These are phyloP conservation scores for Mycena galopus DNA, from an alignment of 768 basidiomycete species.

Conservation along the genomic window DNA sequence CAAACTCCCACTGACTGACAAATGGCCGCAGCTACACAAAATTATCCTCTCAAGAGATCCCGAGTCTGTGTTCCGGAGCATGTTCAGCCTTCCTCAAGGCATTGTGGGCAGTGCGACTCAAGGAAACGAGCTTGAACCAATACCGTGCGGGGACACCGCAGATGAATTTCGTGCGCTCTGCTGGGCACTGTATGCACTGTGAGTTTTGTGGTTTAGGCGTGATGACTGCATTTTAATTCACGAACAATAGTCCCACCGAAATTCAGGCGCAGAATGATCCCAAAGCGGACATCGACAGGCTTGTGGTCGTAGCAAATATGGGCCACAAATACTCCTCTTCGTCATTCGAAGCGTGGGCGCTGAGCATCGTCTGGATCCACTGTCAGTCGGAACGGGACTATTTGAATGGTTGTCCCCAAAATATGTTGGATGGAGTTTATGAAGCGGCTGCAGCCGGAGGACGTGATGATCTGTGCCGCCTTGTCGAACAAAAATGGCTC, in stretches of 20 bases:
- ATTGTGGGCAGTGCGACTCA: background rate
- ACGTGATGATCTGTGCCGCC: slow-evolving; percentile 8
- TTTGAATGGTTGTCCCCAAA: slow-evolving; percentile 5
- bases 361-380: slow-evolving; percentile 19
- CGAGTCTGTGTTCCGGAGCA: slow-evolving; percentile 10
- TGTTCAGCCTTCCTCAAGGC: slow-evolving; percentile 19
- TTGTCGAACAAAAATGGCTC: slow-evolving; percentile 16
- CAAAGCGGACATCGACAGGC: slow-evolving; percentile 3
- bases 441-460: slow-evolving; percentile 1
- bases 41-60: slow-evolving; percentile 14
- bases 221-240: background rate
- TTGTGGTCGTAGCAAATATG: slow-evolving; percentile 14
- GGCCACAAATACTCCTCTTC: slow-evolving; percentile 23
- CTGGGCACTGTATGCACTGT: slow-evolving; percentile 19
- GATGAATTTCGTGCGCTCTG: slow-evolving; percentile 19
- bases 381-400: slow-evolving; percentile 7
- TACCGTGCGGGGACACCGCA: background rate
- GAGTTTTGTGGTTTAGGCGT: background rate
- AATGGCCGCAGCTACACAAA: slow-evolving; percentile 22
- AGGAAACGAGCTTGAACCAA: background rate
- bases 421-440: slow-evolving; percentile 9
- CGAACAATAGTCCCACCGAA: slow-evolving; percentile 13
- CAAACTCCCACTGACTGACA: background rate
- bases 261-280: slow-evolving; percentile 8
- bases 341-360: slow-evolving; percentile 17